These are phyloP conservation scores for Sodiomyces alkalinus DNA, from an alignment of 2,329 filamentous ascomycete species.

Conservation along the genomic window DNA sequence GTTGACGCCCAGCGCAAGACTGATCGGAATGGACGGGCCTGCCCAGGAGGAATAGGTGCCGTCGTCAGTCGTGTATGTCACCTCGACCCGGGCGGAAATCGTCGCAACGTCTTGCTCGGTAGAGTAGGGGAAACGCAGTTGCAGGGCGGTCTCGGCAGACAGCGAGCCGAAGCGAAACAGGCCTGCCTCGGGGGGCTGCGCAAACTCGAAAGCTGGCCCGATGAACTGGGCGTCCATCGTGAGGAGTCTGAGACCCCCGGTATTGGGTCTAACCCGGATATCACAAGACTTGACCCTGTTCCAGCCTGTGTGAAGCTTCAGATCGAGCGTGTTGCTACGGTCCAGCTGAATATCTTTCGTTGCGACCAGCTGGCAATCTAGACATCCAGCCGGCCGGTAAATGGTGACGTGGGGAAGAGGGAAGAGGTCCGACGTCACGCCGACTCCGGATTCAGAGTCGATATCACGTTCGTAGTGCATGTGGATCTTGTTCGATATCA, in stretches of 20 bases:
- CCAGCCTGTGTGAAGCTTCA: slow-evolving; percentile 59
- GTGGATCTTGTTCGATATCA: slow-evolving; percentile 47
- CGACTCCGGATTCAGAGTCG: slow-evolving; percentile 28
- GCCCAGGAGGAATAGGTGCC: slow-evolving; percentile 51
- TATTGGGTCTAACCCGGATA: slow-evolving; percentile 46
- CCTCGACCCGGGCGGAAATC: slow-evolving; percentile 61
- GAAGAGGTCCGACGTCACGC: slow-evolving; percentile 37
- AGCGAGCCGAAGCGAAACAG: slow-evolving; percentile 35
- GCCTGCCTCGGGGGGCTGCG: slow-evolving; percentile 36
- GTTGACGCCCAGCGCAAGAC: slow-evolving; percentile 80
- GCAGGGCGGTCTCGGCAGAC: slow-evolving; percentile 27
- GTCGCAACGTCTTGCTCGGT: slow-evolving; percentile 61
- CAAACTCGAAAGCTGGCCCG: slow-evolving; percentile 23
- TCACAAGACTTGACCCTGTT: slow-evolving; percentile 50
- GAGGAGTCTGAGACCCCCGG: slow-evolving; percentile 48
- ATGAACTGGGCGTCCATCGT: slow-evolving; percentile 42
- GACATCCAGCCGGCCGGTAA: slow-evolving; percentile 53
- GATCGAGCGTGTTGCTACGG: slow-evolving; percentile 59
- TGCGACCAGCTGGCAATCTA: slow-evolving; percentile 52
- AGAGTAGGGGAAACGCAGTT: slow-evolving; percentile 64
- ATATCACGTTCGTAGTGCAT: slow-evolving; percentile 50
- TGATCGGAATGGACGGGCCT: slow-evolving; percentile 49
- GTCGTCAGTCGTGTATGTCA: slow-evolving; percentile 53
- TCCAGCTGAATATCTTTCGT: slow-evolving; percentile 66
- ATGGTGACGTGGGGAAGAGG: slow-evolving; percentile 50